Percentiles rank a stretch among this genome's conserved stretches.
These are phyloP conservation scores for Elaeis guineensis DNA, from an alignment of 176 grass and related monocot species.

Conservation along the genomic window DNA sequence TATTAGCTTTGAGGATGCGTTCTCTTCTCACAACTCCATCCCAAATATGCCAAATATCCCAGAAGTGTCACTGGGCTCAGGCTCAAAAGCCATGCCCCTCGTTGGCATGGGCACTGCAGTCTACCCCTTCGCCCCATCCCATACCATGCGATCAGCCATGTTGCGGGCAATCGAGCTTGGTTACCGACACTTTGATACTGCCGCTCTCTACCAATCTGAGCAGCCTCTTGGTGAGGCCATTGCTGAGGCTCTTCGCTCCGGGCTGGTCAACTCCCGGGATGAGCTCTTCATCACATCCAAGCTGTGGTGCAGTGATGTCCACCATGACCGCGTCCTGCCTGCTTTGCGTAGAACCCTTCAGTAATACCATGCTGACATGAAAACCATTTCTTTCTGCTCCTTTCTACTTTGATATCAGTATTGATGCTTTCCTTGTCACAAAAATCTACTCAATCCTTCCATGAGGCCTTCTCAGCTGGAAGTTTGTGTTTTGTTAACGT, in stretches of 20 bases:
- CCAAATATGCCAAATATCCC: constrained; percentile 5
- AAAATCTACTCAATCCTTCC: no score
- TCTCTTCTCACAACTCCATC: no score
- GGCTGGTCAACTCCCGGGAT: constrained; percentile 27
- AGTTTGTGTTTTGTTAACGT: no score
- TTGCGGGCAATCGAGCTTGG: constrained; percentile 41
- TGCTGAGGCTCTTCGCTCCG: constrained; percentile 34
- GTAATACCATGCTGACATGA: constrained; percentile 4
- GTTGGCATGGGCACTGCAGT: constrained; percentile 56
- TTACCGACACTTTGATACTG: constrained; percentile 63
- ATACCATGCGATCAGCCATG: constrained; percentile 30
- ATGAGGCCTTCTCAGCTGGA: no score
- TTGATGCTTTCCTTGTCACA: no score
- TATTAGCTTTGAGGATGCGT: no score
- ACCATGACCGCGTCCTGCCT: constrained; percentile 40
- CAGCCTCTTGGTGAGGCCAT: constrained; percentile 40
- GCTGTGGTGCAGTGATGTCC: constrained; percentile 54
- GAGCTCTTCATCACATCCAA: constrained; percentile 73
- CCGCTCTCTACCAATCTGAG: constrained; percentile 52
- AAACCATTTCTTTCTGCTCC: no score
- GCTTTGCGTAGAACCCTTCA: constrained; percentile 34
- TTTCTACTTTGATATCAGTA: no score
- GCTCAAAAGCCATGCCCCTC: constrained; percentile 25
- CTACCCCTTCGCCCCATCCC: constrained; percentile 25
- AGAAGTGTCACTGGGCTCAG: constrained; percentile 9